phyloP scores from a whole-genome alignment of 2,329 filamentous ascomycete species.

The Diaporthe batatas region DNA sequence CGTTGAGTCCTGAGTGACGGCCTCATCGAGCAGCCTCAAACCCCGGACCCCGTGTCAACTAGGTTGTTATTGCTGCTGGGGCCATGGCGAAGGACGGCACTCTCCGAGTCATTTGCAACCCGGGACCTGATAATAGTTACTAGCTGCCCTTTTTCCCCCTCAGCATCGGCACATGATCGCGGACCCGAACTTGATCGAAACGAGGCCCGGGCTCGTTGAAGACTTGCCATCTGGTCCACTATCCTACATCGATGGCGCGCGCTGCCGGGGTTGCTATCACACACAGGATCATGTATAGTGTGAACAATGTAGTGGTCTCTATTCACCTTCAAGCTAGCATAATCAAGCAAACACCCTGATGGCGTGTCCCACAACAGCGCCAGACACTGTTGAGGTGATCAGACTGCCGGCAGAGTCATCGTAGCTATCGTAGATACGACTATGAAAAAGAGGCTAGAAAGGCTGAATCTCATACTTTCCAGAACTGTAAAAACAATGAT shows the following conservation, averaged over 20 bases:
- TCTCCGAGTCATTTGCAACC: conserved; percentile 5
- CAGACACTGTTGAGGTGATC: background rate
- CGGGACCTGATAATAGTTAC: background rate
- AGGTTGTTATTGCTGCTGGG: conserved; percentile 4
- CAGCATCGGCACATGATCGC: conserved; percentile 1
- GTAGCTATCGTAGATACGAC: background rate
- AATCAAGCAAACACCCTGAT: background rate
- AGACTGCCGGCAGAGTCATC: background rate
- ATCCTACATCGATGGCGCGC: background rate
- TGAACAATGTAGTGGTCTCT: background rate
- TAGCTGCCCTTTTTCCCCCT: background rate
- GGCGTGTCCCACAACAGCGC: too few species aligned
- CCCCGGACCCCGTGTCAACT: conserved; percentile 13
- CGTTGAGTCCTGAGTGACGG: conserved; percentile 8
- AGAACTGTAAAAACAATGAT: background rate
- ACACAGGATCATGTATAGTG: background rate
- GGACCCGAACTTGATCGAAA: conserved; percentile 15
- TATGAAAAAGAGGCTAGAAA: background rate
- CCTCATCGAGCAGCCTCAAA: background rate
- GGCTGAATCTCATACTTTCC: background rate
- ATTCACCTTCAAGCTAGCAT: background rate
- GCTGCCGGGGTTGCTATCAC: conserved; percentile 2
- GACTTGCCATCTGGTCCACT: conserved; percentile 12
- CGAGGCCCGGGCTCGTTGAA: conserved; percentile 8
- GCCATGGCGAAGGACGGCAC: background rate